Base-by-base conservation (phyloP, 495 filamentous ascomycete species). In the Penicillium lividum region DNA sequence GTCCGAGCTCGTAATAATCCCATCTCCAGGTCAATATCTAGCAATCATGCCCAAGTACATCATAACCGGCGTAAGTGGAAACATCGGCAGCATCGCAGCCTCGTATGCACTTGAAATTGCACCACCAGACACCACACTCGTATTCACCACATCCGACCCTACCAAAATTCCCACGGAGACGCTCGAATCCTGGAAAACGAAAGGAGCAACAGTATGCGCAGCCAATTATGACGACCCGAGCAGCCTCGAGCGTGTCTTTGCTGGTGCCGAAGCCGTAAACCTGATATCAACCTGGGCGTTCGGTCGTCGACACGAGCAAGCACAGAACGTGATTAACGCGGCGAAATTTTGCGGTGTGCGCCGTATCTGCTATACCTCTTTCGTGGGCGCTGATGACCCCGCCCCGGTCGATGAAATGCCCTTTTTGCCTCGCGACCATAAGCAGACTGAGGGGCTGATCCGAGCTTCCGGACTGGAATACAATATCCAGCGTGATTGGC, bases 31-130 rank as follows among this genome's bases (percentile, higher is more conserved):
- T 7, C 10, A 6, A 53, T 3, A 46, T 2, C 22, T 22, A 22
- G 22, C 22, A 22, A 22, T 22, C 22, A 55, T 55, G 53, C 28
- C 42, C 6, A 55, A 55, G 27, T 55, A 55, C 29, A 40, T 46
- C 42, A 13, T 45, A 9, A 55, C 53, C 28, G 42, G 53, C 8
- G 53, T 55, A 5, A 42, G 42, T 33, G 53, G 53, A 31, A 46
- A 34, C 53, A 45, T 55, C 16, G 53, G 53, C 28, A 10, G 28
- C n/a, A 25, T 28, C 16, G 53, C 53, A 33, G 53, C 53, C 13
- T 45, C 27, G 3, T 55, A 33, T 33, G 53, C 53, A 16, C 27
- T 55, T 7, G 53, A 55, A 46, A 55, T 55, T n/a, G 53, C 29
- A n/a, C 53, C 50, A 22, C 18, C 50, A 33, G 33, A 40, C 13